A percentile compares a stretch with the other conserved stretches of the same genome.
Evolutionary conservation across 2,329 filamentous ascomycete genomes (phyloP).

Genomic region (Dactylellina parvicollis): DNA sequence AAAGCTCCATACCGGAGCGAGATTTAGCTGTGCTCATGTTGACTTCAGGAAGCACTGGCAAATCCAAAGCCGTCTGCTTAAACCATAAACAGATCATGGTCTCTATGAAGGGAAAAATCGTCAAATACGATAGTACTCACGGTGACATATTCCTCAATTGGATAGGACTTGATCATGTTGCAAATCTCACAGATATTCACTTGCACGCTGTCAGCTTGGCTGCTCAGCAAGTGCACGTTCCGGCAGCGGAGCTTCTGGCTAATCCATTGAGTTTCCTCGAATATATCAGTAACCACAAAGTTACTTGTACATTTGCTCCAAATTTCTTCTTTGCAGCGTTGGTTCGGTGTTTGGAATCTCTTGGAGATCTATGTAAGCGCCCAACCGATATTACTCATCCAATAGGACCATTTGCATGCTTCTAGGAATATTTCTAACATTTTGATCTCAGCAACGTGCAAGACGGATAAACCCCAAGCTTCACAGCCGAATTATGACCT

Average conservation of each 20-base stretch:
- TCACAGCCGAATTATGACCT: no score
- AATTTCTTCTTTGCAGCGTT: no score
- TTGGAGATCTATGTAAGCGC: no score
- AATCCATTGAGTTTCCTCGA: no score
- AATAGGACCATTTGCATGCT: no score
- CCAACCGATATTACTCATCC: no score
- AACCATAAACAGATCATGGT: conserved; percentile 63
- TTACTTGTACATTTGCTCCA: no score
- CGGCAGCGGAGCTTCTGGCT: conserved; percentile 62
- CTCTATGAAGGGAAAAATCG: conserved; percentile 62
- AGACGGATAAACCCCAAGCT: no score
- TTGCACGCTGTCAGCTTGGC: conserved; percentile 64
- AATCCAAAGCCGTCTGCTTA: conserved; percentile 66
- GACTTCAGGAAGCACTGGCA: conserved; percentile 67
- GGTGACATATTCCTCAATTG: conserved; percentile 64
- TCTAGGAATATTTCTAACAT: no score
- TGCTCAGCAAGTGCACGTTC: conserved; percentile 65
- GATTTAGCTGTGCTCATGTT: conserved; percentile 64
- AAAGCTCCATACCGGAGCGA: conserved; percentile 35
- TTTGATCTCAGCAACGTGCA: no score
- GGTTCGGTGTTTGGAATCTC: no score
- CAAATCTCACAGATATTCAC: conserved; percentile 66
- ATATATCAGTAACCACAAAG: no score
- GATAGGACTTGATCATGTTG: conserved; percentile 68
- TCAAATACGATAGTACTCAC: conserved; percentile 56